Percentiles rank a stretch among this genome's conserved stretches.
These are phyloP conservation scores for Magnusiomyces tetraspermus DNA, from an alignment of 1,139 yeast genomes.

Conservation along the genomic window DNA sequence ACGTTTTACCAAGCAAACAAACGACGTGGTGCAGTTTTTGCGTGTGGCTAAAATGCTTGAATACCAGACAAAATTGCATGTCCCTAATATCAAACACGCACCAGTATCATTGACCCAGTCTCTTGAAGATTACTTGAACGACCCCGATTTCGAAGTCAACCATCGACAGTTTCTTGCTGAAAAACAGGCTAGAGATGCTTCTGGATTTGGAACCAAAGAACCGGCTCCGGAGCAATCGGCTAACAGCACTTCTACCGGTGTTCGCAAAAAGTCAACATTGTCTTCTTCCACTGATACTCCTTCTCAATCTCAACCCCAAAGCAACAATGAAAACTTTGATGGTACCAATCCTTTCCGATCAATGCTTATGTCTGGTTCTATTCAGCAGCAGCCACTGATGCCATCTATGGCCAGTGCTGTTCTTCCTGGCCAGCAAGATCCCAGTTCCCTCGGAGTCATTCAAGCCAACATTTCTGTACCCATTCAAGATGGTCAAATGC, in stretches of 20 bases:
- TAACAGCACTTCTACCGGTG: background rate
- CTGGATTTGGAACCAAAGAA: conserved; percentile 16
- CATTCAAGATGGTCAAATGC: conserved; percentile 17
- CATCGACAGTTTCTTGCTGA: conserved; percentile 70
- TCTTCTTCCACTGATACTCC: background rate
- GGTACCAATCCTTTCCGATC: conserved; percentile 2
- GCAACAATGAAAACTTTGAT: background rate
- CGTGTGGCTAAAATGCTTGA: conserved; percentile 85
- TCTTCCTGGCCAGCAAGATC: conserved; percentile 3
- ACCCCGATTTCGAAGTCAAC: conserved; percentile 73
- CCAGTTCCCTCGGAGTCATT: conserved; percentile 19
- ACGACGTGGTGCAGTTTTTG: conserved; percentile 76
- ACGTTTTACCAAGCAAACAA: conserved; percentile 76
- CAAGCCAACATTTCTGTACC: conserved; percentile 15
- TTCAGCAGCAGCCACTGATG: background rate
- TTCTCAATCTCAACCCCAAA: background rate
- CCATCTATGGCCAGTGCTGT: conserved; percentile 5
- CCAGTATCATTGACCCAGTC: conserved; percentile 90
- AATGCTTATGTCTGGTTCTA: conserved; percentile 3
- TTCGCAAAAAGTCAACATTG: background rate
- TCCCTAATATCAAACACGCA: conserved; percentile 94
- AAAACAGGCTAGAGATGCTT: conserved; percentile 35
- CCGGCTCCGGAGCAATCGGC: conserved; percentile 11
- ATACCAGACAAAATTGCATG: conserved; percentile 76
- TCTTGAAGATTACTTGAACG: conserved; percentile 81